Base-by-base conservation (phyloP, 192 early-diverging fungal species). In the Coemansia pectinata region DNA sequence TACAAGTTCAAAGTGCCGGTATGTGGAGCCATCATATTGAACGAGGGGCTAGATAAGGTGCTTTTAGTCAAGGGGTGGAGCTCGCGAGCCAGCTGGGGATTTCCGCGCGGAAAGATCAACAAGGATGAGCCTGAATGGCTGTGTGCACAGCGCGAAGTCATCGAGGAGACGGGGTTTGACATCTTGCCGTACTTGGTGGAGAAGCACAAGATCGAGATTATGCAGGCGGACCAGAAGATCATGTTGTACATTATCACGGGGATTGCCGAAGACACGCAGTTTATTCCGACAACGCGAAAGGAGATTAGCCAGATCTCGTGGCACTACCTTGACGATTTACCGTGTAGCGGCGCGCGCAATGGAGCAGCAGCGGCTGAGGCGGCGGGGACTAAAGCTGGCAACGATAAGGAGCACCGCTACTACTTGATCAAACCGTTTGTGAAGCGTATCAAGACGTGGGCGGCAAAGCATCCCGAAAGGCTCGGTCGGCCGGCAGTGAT, bases 21-120 rank as follows among this genome's bases (percentile, higher is more conserved):
- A 15, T 99, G 97, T 70, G 97, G 97, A 3, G 97, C 97, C 8
- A 96, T 99, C 64, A 90, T 99, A 39, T 67, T 99, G 63, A 99
- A 98, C 79, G 78, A 84, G 23, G 72, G 64, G 11, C 79, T 95
- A 63, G 90, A 95, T 74, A 78, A 74, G 72, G 90, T 89, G 64
- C 74, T 99, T 62, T 84, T 99, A 53, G 97, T 99, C 29, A 91
- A 94, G 71, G 97, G 96, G 17, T 98, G 95, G 94, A 91, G 90
- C 61, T 87, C 90, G 42, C 88, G 87, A 58, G 87, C 94, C 34
- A 90, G 90, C 44, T 99, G 97, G 97, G 95, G 95, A n/a, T 99
- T 98, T 70, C 96, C 97, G 29, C 96, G 95, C 34, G 97, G 97
- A 21, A 99, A 99, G 70, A 99, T 99, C 79, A 99, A 99, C 79